Conservation (phyloP, 2,329 filamentous ascomycete genomes). For the Penicillium brasilianum region DNA sequence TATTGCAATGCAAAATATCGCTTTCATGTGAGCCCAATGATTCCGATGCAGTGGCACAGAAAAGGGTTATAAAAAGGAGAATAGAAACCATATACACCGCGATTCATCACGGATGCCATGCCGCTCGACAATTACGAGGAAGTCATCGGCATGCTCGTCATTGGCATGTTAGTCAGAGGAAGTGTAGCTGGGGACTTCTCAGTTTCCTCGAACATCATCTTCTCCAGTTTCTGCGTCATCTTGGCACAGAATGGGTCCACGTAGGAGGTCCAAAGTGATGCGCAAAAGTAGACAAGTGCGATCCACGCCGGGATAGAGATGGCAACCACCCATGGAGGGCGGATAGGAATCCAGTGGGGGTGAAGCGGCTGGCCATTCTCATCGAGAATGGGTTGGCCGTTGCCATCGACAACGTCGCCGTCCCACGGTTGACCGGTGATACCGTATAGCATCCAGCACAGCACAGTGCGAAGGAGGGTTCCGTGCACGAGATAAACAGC, state of each 20-base stretch:
- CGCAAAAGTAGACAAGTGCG: constrained; percentile 53
- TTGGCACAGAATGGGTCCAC: constrained; percentile 58
- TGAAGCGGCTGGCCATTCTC: constrained; percentile 46
- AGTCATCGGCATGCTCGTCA: constrained; percentile 25
- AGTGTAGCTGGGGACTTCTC: constrained; percentile 39
- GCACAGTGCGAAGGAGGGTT: constrained; percentile 57
- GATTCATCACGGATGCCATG: not conserved
- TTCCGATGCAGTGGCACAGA: not conserved
- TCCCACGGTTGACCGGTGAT: constrained; percentile 54
- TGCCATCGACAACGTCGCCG: constrained; percentile 26
- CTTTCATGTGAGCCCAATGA: not conserved
- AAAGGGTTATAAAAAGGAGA: not conserved
- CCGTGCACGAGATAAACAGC: constrained; percentile 62
- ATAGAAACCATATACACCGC: not conserved
- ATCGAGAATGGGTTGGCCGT: constrained; percentile 34
- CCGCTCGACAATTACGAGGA: not conserved
- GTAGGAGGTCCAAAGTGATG: constrained; percentile 58
- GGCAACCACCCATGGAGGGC: constrained; percentile 46
- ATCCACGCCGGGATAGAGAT: constrained; percentile 56
- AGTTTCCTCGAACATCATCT: constrained; percentile 53
- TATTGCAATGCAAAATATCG: not conserved
- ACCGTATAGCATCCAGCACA: constrained; percentile 59
- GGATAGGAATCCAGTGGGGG: constrained; percentile 51
- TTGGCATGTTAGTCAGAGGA: constrained; percentile 34
- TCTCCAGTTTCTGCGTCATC: constrained; percentile 55